A percentile compares a stretch with the other conserved stretches of the same genome.
Evolutionary conservation across 2,329 filamentous ascomycete genomes (phyloP).

Genomic region (Orbilia oligospora): DNA sequence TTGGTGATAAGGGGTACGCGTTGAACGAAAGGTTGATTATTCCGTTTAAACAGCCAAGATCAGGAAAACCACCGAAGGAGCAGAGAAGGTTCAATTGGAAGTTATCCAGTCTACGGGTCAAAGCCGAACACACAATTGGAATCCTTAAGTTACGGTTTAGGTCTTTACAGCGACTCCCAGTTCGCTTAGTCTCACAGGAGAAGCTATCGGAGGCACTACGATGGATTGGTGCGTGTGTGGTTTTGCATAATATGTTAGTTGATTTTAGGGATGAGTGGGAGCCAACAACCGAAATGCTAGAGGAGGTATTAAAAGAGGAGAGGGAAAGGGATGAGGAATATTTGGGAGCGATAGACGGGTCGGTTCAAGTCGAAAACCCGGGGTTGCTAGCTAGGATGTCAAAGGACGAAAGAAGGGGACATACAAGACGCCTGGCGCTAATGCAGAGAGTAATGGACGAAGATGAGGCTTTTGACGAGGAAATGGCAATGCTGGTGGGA

Average conservation of each 20-base stretch:
- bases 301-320: constrained; percentile 17
- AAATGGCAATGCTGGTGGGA: constrained; percentile 21
- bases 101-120: constrained; percentile 21
- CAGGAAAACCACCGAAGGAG: constrained; percentile 11
- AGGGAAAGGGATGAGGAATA: constrained; percentile 21
- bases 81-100: constrained; percentile 28
- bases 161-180: constrained; percentile 14
- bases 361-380: neutral
- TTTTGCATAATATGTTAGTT: constrained; percentile 13
- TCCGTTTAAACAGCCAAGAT: constrained; percentile 22
- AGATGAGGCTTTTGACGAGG: constrained; percentile 28
- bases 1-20: constrained; percentile 16
- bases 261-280: constrained; percentile 20
- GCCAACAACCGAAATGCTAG: constrained; percentile 16
- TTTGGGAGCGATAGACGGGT: constrained; percentile 1
- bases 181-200: constrained; percentile 17
- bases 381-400: constrained; percentile 10
- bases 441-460: constrained; percentile 24
- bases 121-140: constrained; percentile 16
- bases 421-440: constrained; percentile 29
- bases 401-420: constrained; percentile 23
- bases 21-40: constrained; percentile 14
- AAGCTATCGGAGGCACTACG: constrained; percentile 17
- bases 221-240: constrained; percentile 26
- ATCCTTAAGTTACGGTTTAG: constrained; percentile 24